Percentiles rank a stretch among this genome's conserved stretches.
Conservation (phyloP, 2,329 filamentous ascomycete species). For the Dichotomopilus funicola region DNA sequence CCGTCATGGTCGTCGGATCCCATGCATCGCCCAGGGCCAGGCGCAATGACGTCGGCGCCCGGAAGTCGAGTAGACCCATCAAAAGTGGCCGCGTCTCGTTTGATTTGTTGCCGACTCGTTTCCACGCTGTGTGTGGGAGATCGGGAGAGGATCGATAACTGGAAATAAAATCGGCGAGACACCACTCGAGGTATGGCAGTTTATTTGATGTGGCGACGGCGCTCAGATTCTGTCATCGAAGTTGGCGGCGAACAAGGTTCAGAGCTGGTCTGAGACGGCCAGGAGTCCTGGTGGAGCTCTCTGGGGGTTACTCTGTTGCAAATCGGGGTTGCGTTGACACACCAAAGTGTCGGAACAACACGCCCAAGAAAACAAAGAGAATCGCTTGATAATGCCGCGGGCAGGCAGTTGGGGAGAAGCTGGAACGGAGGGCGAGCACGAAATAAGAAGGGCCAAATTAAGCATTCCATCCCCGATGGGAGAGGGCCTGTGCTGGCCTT, state of each 20-base stretch:
- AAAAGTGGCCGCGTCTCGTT: conserved; percentile 20
- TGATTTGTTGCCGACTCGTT: too few species aligned
- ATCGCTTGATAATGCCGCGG: neutral
- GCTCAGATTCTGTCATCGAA: conserved; percentile 6
- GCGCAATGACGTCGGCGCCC: conserved; percentile 42
- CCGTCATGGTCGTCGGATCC: conserved; percentile 22
- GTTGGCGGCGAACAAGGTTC: too few species aligned
- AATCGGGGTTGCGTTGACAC: neutral
- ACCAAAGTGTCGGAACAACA: neutral
- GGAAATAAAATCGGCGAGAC: neutral
- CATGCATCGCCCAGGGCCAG: conserved; percentile 27
- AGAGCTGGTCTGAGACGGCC: neutral
- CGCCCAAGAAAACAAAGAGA: neutral
- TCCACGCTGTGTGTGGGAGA: too few species aligned
- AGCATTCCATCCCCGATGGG: neutral
- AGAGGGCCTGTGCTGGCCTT: neutral
- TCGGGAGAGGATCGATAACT: neutral
- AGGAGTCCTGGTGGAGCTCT: neutral
- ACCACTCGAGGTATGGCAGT: neutral
- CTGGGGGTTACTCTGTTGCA: neutral
- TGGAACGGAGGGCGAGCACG: neutral
- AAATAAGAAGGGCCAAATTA: neutral
- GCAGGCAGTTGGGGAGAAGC: neutral
- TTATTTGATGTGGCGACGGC: neutral
- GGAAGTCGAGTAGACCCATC: conserved; percentile 30